Conservation (phyloP, 176 grass and related monocot genomes). For the Oryza glumipatula region DNA sequence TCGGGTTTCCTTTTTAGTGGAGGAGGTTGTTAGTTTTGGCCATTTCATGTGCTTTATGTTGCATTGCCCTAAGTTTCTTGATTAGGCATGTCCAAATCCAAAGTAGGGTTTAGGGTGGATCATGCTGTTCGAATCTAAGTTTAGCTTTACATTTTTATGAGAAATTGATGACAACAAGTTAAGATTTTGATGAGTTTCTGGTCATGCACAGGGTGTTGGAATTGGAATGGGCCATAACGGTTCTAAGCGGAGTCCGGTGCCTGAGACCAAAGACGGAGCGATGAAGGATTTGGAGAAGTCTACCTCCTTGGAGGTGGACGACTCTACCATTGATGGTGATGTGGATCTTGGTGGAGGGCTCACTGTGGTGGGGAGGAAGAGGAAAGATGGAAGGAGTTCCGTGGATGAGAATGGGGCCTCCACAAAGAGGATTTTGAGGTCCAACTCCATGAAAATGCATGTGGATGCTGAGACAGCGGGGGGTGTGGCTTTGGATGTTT, state of each 20-base stretch:
- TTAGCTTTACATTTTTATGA: neutral
- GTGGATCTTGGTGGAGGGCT: conserved; percentile 30
- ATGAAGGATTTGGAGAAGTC: conserved; percentile 34
- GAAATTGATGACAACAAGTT: neutral
- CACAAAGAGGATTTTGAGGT: conserved; percentile 62
- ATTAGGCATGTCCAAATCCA: neutral
- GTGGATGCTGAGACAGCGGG: conserved; percentile 34
- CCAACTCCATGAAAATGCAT: conserved; percentile 38
- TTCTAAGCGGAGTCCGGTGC: conserved; percentile 15
- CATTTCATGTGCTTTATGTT: conserved; percentile 18
- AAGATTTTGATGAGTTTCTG: conserved; percentile 41
- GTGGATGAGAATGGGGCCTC: conserved; percentile 38
- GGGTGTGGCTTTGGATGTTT: neutral
- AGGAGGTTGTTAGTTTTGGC: neutral
- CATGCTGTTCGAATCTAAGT: neutral
- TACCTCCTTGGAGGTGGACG: conserved; percentile 29
- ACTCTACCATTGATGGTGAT: neutral
- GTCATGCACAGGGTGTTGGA: conserved; percentile 36
- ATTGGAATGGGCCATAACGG: conserved; percentile 14
- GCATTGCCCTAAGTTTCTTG: conserved; percentile 28
- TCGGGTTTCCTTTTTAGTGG: neutral
- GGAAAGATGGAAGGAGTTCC: conserved; percentile 56
- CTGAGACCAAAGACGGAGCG: conserved; percentile 8
- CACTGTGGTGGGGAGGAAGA: conserved; percentile 51
- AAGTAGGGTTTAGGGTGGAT: conserved; percentile 10